Conservation (phyloP, 129 eudicot species). For the Arctium minus region DNA sequence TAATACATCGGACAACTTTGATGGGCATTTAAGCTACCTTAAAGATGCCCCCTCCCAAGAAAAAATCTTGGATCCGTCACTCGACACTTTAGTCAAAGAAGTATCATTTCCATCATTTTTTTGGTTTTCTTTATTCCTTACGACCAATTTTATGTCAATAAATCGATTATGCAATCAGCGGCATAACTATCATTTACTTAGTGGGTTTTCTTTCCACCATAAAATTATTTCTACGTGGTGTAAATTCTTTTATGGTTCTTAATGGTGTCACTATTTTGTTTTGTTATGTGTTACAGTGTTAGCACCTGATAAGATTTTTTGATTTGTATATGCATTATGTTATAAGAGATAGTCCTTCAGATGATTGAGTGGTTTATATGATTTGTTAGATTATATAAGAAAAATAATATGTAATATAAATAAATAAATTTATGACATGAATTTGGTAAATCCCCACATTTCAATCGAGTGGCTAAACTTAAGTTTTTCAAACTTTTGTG, state of each 20-base stretch:
- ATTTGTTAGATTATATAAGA: too few relatives aligned
- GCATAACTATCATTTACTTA: background rate
- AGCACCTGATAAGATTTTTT: background rate
- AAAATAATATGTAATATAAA: background rate
- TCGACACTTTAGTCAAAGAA: too few relatives aligned
- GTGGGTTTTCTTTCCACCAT: background rate
- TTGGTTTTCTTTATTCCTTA: too few relatives aligned
- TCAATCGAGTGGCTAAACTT: background rate
- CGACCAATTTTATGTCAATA: background rate
- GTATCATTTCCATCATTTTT: too few relatives aligned
- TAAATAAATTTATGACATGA: too few relatives aligned
- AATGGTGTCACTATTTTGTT: too few relatives aligned
- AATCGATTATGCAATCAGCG: background rate
- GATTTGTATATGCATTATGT: background rate
- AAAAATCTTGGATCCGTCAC: too few relatives aligned
- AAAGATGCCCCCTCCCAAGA: too few relatives aligned
- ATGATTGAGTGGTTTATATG: too few relatives aligned
- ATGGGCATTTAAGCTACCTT: too few relatives aligned
- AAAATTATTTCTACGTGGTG: background rate
- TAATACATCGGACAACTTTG: too few relatives aligned
- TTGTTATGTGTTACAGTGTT: background rate
- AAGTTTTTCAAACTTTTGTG: background rate
- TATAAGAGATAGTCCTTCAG: background rate
- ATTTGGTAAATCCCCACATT: background rate
- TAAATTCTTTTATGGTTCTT: background rate